Evolutionary conservation across 2,329 filamentous ascomycete species (phyloP).

Genomic region (Exophiala xenobiotica): DNA sequence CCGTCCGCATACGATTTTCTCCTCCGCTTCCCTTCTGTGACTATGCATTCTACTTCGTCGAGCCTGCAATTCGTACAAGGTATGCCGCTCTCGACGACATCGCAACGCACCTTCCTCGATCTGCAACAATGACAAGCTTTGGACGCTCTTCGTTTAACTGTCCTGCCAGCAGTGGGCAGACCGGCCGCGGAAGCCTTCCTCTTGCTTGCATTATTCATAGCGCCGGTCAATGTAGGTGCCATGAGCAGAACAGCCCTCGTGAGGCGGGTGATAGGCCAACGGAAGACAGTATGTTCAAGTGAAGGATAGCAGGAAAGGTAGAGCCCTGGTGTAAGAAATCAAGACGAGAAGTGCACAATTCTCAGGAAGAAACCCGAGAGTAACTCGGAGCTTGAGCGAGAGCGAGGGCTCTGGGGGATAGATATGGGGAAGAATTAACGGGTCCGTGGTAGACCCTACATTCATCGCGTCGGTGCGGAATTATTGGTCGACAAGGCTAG

Average conservation of each 20-base stretch:
- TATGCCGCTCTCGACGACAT: slow-evolving; percentile 81
- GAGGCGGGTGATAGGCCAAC: no score
- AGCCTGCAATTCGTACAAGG: slow-evolving; percentile 82
- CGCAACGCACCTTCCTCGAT: slow-evolving; percentile 86
- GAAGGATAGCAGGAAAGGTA: not conserved
- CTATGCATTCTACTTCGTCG: slow-evolving; percentile 55
- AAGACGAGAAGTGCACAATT: not conserved
- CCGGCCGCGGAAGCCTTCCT: slow-evolving; percentile 59
- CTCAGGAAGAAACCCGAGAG: slow-evolving; percentile 4
- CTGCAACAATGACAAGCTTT: slow-evolving; percentile 88
- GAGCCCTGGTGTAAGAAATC: not conserved
- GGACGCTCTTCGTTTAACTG: slow-evolving; percentile 80
- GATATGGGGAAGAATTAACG: slow-evolving; percentile 22
- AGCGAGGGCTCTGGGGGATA: slow-evolving; percentile 9
- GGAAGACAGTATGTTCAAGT: no score
- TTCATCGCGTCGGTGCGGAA: slow-evolving; percentile 10
- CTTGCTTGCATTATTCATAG: slow-evolving; percentile 44
- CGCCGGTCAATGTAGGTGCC: not conserved
- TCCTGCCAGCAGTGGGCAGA: slow-evolving; percentile 53
- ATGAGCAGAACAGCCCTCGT: not conserved
- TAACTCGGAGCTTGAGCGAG: no score
- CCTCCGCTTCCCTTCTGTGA: slow-evolving; percentile 79
- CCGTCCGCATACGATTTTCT: slow-evolving; percentile 60
- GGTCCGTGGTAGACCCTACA: slow-evolving; percentile 15
- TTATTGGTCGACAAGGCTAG: no score